A percentile compares a stretch with the other conserved stretches of the same genome.
phyloP scores from a whole-genome alignment of 2,329 filamentous ascomycete species.

The Aspergillus awamori region DNA sequence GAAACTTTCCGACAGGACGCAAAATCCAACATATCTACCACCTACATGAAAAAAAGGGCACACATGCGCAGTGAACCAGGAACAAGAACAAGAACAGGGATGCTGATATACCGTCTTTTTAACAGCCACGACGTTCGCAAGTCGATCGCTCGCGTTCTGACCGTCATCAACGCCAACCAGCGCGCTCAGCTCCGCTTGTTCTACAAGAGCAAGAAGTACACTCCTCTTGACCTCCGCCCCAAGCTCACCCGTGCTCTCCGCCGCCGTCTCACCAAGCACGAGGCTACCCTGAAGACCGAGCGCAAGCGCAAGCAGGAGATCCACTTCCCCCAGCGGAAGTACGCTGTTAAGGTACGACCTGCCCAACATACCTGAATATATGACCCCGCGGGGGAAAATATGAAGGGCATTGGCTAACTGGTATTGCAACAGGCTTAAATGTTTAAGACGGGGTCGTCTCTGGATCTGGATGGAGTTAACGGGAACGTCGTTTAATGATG shows the following conservation, averaged over 20 bases:
- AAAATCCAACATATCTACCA: neutral
- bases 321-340: constrained; percentile 99
- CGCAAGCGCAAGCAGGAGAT: constrained; percentile 95
- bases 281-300: constrained; percentile 79
- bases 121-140: constrained; percentile 96
- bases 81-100: constrained; percentile 10
- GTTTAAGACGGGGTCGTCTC: constrained; percentile 23
- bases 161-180: constrained; percentile 99
- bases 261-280: constrained; percentile 89
- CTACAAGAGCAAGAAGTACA: constrained; percentile 99
- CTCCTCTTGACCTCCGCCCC: constrained; percentile 94
- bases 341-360: constrained; percentile 86
- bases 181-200: constrained; percentile 95
- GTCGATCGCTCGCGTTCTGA: constrained; percentile 98
- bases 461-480: constrained; percentile 42
- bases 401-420: constrained; percentile 8
- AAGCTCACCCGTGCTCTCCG: constrained; percentile 99
- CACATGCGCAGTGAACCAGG: neutral
- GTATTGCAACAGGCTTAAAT: constrained; percentile 35
- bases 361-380: neutral
- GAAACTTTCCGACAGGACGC: constrained; percentile 4
- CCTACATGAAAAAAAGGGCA: neutral
- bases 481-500: constrained; percentile 37
- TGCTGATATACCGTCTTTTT: constrained; percentile 31
- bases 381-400: neutral